Evolutionary conservation across 2,329 filamentous ascomycete genomes (phyloP).

Genomic region (Apiospora aurea): DNA sequence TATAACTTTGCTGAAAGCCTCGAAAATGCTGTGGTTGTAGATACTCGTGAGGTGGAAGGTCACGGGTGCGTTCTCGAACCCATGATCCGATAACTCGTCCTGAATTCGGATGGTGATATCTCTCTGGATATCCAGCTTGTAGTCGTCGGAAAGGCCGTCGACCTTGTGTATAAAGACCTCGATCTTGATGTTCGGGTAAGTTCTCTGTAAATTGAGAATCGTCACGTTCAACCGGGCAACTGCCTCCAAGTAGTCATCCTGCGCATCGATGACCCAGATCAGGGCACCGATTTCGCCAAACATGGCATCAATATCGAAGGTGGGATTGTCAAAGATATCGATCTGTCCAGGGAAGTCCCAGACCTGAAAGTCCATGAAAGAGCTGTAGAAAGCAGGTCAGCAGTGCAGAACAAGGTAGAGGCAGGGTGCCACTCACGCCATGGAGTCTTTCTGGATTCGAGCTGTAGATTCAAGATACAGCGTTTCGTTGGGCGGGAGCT

Average conservation of each 20-base stretch:
- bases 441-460: conserved; percentile 90
- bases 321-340: conserved; percentile 84
- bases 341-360: conserved; percentile 98
- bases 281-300: conserved; percentile 94
- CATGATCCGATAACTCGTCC: conserved; percentile 92
- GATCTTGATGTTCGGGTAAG: conserved; percentile 92
- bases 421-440: conserved; percentile 72
- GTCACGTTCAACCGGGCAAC: conserved; percentile 87
- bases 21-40: conserved; percentile 98
- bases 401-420: neutral
- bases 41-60: conserved; percentile 97
- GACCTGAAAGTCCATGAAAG: conserved; percentile 99
- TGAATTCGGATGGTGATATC: conserved; percentile 97
- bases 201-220: conserved; percentile 86
- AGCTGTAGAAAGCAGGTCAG: conserved; percentile 59
- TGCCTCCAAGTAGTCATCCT: conserved; percentile 96
- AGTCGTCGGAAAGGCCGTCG: conserved; percentile 96
- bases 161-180: conserved; percentile 99
- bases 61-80: conserved; percentile 91
- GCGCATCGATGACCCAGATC: conserved; percentile 98
- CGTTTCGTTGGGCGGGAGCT: conserved; percentile 94
- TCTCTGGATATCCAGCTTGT: conserved; percentile 92
- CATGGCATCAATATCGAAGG: conserved; percentile 90
- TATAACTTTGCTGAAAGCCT: conserved; percentile 97
- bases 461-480: conserved; percentile 95